Percentiles rank a stretch among this genome's conserved stretches.
Conservation (phyloP, 768 basidiomycete genomes). For the Artomyces pyxidatus region DNA sequence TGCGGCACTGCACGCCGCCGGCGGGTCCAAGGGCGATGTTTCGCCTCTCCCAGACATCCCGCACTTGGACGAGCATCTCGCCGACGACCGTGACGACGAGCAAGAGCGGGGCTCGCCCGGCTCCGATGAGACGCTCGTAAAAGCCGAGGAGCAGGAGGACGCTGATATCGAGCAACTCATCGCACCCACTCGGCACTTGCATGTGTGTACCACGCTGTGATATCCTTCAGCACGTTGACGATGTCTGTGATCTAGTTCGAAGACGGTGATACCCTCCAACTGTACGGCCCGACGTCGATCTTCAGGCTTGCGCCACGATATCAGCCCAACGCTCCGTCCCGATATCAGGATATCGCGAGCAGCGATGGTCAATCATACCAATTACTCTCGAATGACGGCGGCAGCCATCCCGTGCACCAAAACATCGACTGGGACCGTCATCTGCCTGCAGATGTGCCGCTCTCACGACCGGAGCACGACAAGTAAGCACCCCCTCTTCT, state of each 20-base stretch:
- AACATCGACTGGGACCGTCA: conserved; percentile 24
- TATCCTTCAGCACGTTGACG: not conserved
- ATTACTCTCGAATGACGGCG: not conserved
- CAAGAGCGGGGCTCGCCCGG: conserved; percentile 4
- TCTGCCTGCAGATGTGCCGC: conserved; percentile 23
- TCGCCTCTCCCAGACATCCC: conserved; percentile 6
- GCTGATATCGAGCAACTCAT: conserved; percentile 22
- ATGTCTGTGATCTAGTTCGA: too few relatives aligned
- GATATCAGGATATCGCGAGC: not conserved
- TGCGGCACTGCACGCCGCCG: conserved; percentile 8
- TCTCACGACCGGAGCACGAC: conserved; percentile 24
- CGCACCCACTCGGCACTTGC: conserved; percentile 20
- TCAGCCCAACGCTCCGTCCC: not conserved
- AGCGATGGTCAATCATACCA: not conserved
- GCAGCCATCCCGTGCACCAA: conserved; percentile 1
- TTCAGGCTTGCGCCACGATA: not conserved
- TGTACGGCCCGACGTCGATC: conserved; percentile 11
- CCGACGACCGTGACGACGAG: conserved; percentile 10
- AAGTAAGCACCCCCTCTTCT: conserved; percentile 7
- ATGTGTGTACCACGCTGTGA: conserved; percentile 11
- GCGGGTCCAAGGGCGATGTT: conserved; percentile 6
- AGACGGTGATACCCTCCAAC: conserved; percentile 5
- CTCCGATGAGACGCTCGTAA: conserved; percentile 4
- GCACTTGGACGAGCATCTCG: conserved; percentile 7
- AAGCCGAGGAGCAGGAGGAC: conserved; percentile 16